phyloP scores from a whole-genome alignment of 2,329 filamentous ascomycete species.

The Lachnellula cervina region DNA sequence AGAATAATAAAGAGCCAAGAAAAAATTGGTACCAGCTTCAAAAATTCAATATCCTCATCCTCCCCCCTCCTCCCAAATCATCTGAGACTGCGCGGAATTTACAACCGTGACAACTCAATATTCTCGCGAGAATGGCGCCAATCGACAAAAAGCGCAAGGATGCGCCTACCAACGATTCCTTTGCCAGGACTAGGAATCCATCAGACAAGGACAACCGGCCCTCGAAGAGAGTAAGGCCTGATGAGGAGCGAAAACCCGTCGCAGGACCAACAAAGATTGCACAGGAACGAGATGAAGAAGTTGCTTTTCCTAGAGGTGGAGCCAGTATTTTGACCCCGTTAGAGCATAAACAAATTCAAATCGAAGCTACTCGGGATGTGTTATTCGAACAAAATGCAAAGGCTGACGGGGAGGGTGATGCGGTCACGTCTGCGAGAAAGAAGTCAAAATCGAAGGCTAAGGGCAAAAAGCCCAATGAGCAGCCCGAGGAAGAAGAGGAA shows the following conservation, averaged over 20 bases:
- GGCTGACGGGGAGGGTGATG: constrained; percentile 25
- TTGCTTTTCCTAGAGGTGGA: constrained; percentile 86
- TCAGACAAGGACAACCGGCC: constrained; percentile 23
- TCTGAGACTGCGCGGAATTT: not conserved
- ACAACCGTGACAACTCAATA: not conserved
- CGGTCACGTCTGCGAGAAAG: constrained; percentile 33
- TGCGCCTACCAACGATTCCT: constrained; percentile 31
- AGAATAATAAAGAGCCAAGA: not conserved
- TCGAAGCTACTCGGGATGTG: constrained; percentile 88
- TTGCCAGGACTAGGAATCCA: constrained; percentile 27
- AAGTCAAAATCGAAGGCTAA: constrained; percentile 51
- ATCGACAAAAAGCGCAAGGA: constrained; percentile 31
- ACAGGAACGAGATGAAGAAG: constrained; percentile 71
- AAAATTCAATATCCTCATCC: not conserved
- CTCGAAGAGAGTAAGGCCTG: constrained; percentile 27
- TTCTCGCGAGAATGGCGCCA: constrained; percentile 26
- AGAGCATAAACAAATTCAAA: constrained; percentile 93
- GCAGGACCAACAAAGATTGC: constrained; percentile 29
- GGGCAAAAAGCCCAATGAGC: constrained; percentile 48
- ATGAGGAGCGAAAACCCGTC: constrained; percentile 13
- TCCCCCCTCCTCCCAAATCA: not conserved
- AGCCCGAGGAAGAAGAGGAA: constrained; percentile 42
- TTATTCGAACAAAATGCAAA: constrained; percentile 70
- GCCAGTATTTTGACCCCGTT: constrained; percentile 86
- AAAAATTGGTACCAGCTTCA: not conserved